Percentiles rank a stretch among this genome's conserved stretches.
phyloP scores from a whole-genome alignment of 1,284 basidiomycete species.

The Schizopora paradoxa region DNA sequence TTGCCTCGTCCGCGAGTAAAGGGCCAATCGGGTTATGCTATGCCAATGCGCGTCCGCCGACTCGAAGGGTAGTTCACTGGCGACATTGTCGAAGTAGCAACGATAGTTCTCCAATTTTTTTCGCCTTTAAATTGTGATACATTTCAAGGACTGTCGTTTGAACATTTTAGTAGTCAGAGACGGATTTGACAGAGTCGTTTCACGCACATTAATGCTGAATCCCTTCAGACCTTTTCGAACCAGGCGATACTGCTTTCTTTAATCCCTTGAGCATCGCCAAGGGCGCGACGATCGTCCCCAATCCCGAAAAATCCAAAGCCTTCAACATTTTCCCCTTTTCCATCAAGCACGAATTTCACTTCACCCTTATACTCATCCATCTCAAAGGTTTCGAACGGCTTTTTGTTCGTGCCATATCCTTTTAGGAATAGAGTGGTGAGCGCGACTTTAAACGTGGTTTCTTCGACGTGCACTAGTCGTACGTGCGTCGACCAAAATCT shows the following conservation, averaged over 20 bases:
- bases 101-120: too few relatives aligned
- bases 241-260: slow-evolving; percentile 7
- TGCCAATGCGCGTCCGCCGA: slow-evolving; percentile 16
- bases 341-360: slow-evolving; percentile 20
- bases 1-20: slow-evolving; percentile 14
- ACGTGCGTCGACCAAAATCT: slow-evolving; percentile 22
- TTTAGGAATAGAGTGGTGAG: slow-evolving; percentile 22
- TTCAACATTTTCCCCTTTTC: slow-evolving; percentile 14
- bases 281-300: slow-evolving; percentile 1
- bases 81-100: too few relatives aligned
- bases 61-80: slow-evolving; percentile 11
- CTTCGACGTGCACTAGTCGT: slow-evolving; percentile 17
- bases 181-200: neutral
- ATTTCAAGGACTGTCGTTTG: too few relatives aligned
- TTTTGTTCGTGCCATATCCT: slow-evolving; percentile 25
- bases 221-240: slow-evolving; percentile 10
- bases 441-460: slow-evolving; percentile 17
- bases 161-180: too few relatives aligned
- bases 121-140: too few relatives aligned
- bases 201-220: neutral
- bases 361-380: neutral
- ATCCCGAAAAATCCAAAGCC: slow-evolving; percentile 23
- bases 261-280: neutral
- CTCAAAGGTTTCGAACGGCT: slow-evolving; percentile 20
- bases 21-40: slow-evolving; percentile 15